Base-by-base conservation (phyloP, 2,329 filamentous ascomycete species). In the Hyphodiscus sp. region DNA sequence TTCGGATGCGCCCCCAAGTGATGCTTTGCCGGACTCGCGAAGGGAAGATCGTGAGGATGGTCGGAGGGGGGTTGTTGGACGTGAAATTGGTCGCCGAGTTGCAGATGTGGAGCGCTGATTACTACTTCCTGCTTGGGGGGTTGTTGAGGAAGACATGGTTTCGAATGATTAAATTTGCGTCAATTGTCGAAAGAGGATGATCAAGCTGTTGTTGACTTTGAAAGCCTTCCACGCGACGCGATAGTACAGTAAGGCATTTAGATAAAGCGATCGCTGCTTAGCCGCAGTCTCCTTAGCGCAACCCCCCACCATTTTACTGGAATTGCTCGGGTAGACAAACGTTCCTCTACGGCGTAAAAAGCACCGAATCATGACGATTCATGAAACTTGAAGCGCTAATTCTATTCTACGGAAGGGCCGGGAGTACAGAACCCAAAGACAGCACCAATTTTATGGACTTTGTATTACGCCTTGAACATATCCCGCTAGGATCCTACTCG, bases 11-110 rank as follows among this genome's bases (percentile, higher is more conserved):
- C 75, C 70, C 48, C 76, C 74, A 60, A 80, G 67, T 68, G 74
- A 71, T 59, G 74, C 73, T 51, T 78, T 79, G 49, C 81, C 80
- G 46, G 85, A 89, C 56, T 91, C 88, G 49, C 62, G 89, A 59
- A 96, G 83, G 13, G 91, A 96, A 18, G 89, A 91, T 50, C 92
- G 86, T 2, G 92, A 96, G 19, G 89, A 90, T 16, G 92, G 88
- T 47, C 92, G 88, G 10, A 99, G 81, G 29, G 94, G 94, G 3
- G 94, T 97, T 1, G 91, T 96, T 20, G 92, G 94, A 57, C 78
- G 79, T 47, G 81, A 69, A 26, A 61, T 47, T 6, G 66, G 65
- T 45, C 59, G 57, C 38, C 65, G 64, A 30, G 49, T 60, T 23
- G 41, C 56, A 29, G 65, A 66, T 20, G 51, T 61, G 1, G 65